Evolutionary conservation across 306 rosid genomes (phyloP).

Genomic region (Quercus wislizeni): DNA sequence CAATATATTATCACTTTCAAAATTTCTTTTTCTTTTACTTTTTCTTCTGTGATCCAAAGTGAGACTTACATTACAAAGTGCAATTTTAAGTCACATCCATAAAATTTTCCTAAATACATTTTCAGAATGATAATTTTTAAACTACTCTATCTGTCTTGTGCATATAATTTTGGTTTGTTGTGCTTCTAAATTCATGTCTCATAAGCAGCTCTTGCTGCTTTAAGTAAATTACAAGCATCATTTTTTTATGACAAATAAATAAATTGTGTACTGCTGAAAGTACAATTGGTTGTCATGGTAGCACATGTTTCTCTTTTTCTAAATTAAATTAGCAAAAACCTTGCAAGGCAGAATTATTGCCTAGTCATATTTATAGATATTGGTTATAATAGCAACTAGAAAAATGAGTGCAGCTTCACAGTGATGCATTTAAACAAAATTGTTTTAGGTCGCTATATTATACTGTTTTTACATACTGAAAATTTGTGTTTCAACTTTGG

Average conservation of each 20-base stretch:
- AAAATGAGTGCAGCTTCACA: not conserved
- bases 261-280: not conserved
- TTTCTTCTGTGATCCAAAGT: not conserved
- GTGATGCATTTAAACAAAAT: not conserved
- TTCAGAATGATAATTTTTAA: not conserved
- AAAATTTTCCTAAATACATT: not conserved
- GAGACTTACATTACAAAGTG: not conserved
- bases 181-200: not conserved
- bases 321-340: not conserved
- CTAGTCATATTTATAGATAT: not conserved
- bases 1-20: not conserved
- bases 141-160: not conserved
- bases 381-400: not conserved
- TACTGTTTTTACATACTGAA: not conserved
- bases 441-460: not conserved
- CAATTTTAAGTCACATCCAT: not conserved
- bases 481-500: slow-evolving; percentile 18
- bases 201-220: not conserved
- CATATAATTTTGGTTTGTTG: not conserved
- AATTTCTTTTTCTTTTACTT: not conserved
- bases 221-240: not conserved
- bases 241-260: not conserved
- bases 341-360: not conserved
- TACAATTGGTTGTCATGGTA: not conserved
- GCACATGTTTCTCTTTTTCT: not conserved